Evolutionary conservation across 345 rosid species (phyloP).

Genomic region (Carallia pectinifolia): DNA sequence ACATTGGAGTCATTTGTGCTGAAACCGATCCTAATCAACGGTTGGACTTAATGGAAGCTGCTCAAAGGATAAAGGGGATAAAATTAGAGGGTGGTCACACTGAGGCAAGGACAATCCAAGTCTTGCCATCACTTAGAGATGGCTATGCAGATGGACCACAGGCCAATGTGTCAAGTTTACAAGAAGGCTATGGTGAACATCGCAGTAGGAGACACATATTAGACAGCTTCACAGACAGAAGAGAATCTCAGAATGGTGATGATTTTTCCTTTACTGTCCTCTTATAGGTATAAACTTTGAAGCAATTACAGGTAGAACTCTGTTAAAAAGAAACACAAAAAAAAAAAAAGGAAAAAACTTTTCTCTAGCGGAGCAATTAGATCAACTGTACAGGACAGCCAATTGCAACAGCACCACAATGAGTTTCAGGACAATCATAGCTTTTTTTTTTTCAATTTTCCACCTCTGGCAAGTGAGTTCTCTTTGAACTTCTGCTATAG

Average conservation of each 20-base stretch:
- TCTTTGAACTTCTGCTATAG: no score
- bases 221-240: background rate
- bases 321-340: background rate
- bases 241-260: background rate
- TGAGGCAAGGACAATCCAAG: slow-evolving; percentile 27
- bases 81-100: slow-evolving; percentile 26
- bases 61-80: slow-evolving; percentile 51
- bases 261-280: slow-evolving; percentile 13
- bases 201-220: background rate
- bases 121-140: slow-evolving; percentile 23
- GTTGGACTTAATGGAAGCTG: slow-evolving; percentile 51
- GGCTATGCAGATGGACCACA: slow-evolving; percentile 21
- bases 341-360: no score
- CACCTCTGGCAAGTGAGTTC: no score
- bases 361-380: background rate
- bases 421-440: no score
- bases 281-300: background rate
- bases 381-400: background rate
- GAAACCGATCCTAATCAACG: slow-evolving; percentile 44
- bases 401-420: slow-evolving; percentile 2
- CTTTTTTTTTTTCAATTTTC: no score
- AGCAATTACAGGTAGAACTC: background rate
- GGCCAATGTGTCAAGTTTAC: background rate
- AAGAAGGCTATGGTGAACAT: slow-evolving; percentile 1
- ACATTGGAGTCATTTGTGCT: slow-evolving; percentile 55